These are phyloP conservation scores for Pseudonitzschia pungens DNA, from an alignment of 108 stramenopile species.

Conservation along the genomic window DNA sequence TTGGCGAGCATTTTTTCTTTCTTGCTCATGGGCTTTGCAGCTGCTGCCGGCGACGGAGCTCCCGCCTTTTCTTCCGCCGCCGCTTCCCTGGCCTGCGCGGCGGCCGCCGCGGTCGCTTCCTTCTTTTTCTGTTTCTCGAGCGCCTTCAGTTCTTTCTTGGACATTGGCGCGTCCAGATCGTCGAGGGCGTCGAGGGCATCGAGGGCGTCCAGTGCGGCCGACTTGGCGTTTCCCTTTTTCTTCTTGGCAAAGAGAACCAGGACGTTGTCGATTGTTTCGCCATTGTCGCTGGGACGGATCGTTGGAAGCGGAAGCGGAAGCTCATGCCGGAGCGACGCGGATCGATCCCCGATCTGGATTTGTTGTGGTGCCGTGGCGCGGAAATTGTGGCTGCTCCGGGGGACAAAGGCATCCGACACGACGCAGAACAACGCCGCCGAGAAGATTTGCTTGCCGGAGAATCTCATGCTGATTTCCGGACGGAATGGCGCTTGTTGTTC, in stretches of 20 bases:
- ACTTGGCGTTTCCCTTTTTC: conserved; percentile 44
- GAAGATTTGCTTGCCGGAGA: background rate
- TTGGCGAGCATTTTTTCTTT: conserved; percentile 48
- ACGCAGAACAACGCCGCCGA: conserved; percentile 7
- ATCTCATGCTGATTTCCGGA: conserved; percentile 1
- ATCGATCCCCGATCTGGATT: background rate
- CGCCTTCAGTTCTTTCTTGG: conserved; percentile 45
- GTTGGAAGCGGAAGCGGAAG: too few species aligned
- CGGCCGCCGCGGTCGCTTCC: conserved; percentile 14
- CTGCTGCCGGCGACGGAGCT: conserved; percentile 1
- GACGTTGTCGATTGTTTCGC: background rate
- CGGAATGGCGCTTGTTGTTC: too few species aligned
- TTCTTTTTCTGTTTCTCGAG: conserved; percentile 44
- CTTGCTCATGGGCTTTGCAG: conserved; percentile 27
- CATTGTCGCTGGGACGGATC: too few species aligned
- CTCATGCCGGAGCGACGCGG: too few species aligned
- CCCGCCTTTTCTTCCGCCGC: conserved; percentile 3
- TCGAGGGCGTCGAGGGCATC: conserved; percentile 52
- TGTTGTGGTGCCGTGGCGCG: background rate
- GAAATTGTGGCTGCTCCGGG: background rate
- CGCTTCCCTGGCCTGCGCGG: background rate
- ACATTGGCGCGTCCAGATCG: conserved; percentile 35
- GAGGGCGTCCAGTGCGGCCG: conserved; percentile 61
- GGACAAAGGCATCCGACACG: conserved; percentile 24
- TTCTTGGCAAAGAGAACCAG: conserved; percentile 60